These are phyloP conservation scores for Moricandia moricandioides DNA, from an alignment of 345 rosid species.

Conservation along the genomic window DNA sequence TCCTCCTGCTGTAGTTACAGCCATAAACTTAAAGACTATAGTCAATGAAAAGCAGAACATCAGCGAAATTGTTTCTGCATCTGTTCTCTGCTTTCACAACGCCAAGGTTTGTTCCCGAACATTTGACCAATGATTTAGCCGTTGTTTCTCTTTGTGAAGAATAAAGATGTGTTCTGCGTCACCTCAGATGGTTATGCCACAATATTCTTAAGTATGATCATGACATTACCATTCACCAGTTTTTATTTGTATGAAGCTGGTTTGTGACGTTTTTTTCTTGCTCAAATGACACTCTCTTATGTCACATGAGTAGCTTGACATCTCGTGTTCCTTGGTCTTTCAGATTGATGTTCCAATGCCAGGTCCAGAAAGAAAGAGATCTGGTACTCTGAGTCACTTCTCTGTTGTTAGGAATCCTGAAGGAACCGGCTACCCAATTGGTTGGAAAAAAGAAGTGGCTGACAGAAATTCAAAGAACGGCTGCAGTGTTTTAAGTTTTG, in stretches of 20 bases:
- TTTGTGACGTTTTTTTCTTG: background rate
- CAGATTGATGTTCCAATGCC: conserved; percentile 96
- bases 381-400: conserved; percentile 80
- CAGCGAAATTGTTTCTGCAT: conserved; percentile 87
- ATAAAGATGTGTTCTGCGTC: background rate
- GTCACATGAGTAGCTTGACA: conserved; percentile 5
- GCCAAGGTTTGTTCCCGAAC: conserved; percentile 73
- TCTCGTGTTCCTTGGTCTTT: conserved; percentile 34
- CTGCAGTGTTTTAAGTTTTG: conserved; percentile 64
- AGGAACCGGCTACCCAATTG: conserved; percentile 91
- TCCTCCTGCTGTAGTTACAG: conserved; percentile 87
- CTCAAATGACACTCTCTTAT: conserved; percentile 13
- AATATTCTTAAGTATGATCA: background rate
- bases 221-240: conserved; percentile 6
- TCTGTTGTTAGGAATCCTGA: conserved; percentile 89
- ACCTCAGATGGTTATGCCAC: background rate
- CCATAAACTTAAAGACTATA: conserved; percentile 85
- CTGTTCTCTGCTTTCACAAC: conserved; percentile 84
- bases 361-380: conserved; percentile 79
- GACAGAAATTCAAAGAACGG: conserved; percentile 83
- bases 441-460: conserved; percentile 79
- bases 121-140: conserved; percentile 22
- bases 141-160: conserved; percentile 21
- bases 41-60: conserved; percentile 76
- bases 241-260: background rate